These are phyloP conservation scores for Yamadazyma akitaensis DNA, from an alignment of 805 yeast genomes.

Conservation along the genomic window DNA sequence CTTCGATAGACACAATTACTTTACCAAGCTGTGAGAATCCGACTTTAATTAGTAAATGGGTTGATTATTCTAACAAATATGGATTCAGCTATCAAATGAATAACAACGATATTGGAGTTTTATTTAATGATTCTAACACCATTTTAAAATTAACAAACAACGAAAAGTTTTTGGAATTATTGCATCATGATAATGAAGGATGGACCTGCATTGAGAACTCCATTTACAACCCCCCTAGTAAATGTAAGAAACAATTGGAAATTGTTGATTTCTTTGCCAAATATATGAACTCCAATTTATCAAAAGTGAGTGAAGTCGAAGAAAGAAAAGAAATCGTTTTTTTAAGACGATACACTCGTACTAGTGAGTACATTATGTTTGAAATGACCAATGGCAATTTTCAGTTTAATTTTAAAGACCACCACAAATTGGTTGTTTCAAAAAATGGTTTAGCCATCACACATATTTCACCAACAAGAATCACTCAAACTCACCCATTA, in stretches of 20 bases:
- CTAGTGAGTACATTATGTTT: constrained; percentile 81
- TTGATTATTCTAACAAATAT: constrained; percentile 92
- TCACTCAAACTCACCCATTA: constrained; percentile 64
- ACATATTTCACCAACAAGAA: constrained; percentile 75
- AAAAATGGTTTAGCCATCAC: constrained; percentile 74
- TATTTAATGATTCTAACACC: constrained; percentile 82
- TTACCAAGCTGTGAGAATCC: constrained; percentile 53
- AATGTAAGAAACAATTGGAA: constrained; percentile 68
- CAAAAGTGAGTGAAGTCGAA: constrained; percentile 68
- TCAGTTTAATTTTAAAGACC: constrained; percentile 95
- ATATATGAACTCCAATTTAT: constrained; percentile 88
- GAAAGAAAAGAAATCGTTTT: constrained; percentile 67
- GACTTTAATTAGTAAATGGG: constrained; percentile 89
- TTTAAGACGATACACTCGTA: constrained; percentile 78
- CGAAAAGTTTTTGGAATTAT: constrained; percentile 63
- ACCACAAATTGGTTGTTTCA: constrained; percentile 80
- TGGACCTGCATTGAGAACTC: constrained; percentile 47
- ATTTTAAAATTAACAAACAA: constrained; percentile 67
- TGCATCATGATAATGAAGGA: constrained; percentile 41
- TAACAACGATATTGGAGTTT: constrained; percentile 85
- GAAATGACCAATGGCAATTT: constrained; percentile 87
- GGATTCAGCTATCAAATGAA: constrained; percentile 93
- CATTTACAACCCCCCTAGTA: constrained; percentile 41
- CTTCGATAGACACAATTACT: constrained; percentile 30
- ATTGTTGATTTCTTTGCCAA: constrained; percentile 84